Percentiles rank a stretch among this genome's conserved stretches.
Conservation (phyloP, 176 grass and related monocot genomes). For the Alopecurus myosuroides region DNA sequence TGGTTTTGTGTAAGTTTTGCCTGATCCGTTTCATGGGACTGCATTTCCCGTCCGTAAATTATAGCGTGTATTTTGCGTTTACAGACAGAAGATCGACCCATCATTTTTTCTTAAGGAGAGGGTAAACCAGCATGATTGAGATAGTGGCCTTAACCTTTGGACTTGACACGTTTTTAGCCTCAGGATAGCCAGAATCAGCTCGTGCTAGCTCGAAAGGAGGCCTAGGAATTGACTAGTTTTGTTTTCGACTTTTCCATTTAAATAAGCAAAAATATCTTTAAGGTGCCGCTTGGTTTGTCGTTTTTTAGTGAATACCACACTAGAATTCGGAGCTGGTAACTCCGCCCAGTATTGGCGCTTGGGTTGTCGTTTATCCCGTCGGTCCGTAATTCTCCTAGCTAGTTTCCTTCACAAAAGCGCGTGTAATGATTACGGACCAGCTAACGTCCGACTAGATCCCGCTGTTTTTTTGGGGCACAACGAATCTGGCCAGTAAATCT, state of each 20-base stretch:
- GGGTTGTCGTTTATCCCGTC: no score
- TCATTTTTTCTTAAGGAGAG: background rate
- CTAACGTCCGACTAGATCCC: no score
- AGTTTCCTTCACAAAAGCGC: no score
- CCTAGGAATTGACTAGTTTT: background rate
- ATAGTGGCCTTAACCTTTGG: conserved; percentile 7
- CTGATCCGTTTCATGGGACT: background rate
- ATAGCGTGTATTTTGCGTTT: conserved; percentile 20
- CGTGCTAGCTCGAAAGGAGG: conserved; percentile 25
- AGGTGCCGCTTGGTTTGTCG: no score
- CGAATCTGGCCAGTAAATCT: no score
- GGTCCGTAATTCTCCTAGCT: no score
- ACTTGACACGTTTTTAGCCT: conserved; percentile 14
- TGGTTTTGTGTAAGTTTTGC: background rate
- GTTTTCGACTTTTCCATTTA: background rate
- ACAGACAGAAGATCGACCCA: background rate
- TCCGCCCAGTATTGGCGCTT: no score
- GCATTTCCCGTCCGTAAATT: background rate
- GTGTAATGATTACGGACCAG: no score
- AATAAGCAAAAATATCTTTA: background rate
- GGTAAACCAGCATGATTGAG: conserved; percentile 7
- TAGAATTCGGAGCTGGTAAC: no score
- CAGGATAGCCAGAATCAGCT: background rate
- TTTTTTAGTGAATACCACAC: no score
- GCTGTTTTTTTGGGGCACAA: no score